phyloP scores from a whole-genome alignment of 805 yeast genomes.

The Nakazawaea sp. region DNA sequence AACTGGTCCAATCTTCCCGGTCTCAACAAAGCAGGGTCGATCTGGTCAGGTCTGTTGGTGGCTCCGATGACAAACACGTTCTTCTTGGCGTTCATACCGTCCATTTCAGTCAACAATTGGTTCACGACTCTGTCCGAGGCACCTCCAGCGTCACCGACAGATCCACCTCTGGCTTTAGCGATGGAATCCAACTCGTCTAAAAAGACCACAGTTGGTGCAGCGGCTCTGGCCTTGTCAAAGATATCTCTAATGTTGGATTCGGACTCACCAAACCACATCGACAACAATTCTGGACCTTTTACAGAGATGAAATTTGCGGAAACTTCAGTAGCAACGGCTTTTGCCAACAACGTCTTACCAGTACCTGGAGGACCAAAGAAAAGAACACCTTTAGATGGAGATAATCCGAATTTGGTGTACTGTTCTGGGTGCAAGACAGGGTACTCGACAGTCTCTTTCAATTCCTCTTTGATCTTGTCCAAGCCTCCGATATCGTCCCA shows the following conservation, averaged over 20 bases:
- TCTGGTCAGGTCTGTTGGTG: constrained; percentile 98
- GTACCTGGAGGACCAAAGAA: constrained; percentile 99
- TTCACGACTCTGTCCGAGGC: constrained; percentile 95
- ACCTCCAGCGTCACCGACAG: constrained; percentile 91
- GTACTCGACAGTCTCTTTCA: constrained; percentile 97
- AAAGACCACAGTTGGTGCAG: constrained; percentile 98
- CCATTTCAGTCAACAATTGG: constrained; percentile 96
- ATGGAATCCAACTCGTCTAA: constrained; percentile 97
- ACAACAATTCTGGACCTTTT: constrained; percentile 92
- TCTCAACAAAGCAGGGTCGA: constrained; percentile 96
- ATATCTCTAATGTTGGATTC: constrained; percentile 97
- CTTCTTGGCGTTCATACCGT: constrained; percentile 99
- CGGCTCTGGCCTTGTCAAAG: constrained; percentile 97
- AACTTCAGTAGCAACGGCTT: constrained; percentile 99
- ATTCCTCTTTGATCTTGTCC: constrained; percentile 92
- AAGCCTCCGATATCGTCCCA: constrained; percentile 99
- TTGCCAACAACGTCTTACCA: constrained; percentile 96
- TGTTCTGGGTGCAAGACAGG: constrained; percentile 99
- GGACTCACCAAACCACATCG: constrained; percentile 99
- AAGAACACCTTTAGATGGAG: constrained; percentile 97
- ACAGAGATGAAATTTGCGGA: constrained; percentile 97
- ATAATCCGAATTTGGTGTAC: constrained; percentile 94
- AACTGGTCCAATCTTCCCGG: constrained; percentile 99
- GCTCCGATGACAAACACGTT: constrained; percentile 99
- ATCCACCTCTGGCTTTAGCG: constrained; percentile 95